A percentile compares a stretch with the other conserved stretches of the same genome.
Evolutionary conservation across 192 early-diverging fungal species (phyloP).

Genomic region (Rhizoclosmatium sp.): DNA sequence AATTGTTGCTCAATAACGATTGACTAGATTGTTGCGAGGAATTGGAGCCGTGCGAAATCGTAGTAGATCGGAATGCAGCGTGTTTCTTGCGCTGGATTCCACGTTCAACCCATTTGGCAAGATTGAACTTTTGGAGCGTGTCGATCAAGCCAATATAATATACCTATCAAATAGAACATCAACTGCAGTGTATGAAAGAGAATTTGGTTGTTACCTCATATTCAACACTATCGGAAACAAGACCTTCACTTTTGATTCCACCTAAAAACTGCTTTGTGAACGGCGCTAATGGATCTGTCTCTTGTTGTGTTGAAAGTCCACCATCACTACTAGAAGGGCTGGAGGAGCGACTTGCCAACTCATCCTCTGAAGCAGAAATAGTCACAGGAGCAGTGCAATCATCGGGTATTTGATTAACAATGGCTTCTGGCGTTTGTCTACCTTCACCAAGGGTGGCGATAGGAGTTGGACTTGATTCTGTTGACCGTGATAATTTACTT

Average conservation of each 20-base stretch:
- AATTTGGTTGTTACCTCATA: constrained; percentile 18
- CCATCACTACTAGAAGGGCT: too few relatives aligned
- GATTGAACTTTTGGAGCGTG: constrained; percentile 53
- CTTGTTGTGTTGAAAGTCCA: too few relatives aligned
- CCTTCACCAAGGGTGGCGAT: too few relatives aligned
- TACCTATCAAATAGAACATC: constrained; percentile 19
- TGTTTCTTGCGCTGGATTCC: constrained; percentile 40
- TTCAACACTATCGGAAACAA: constrained; percentile 14
- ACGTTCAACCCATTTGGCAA: constrained; percentile 52
- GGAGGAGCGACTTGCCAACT: too few relatives aligned
- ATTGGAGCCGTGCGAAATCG: not conserved
- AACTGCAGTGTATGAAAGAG: not conserved
- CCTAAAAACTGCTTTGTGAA: constrained; percentile 11
- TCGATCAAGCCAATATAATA: constrained; percentile 56
- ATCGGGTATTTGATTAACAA: too few relatives aligned
- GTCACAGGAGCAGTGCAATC: too few relatives aligned
- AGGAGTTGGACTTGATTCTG: too few relatives aligned
- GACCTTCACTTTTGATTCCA: constrained; percentile 25
- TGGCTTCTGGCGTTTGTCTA: too few relatives aligned
- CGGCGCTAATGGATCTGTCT: not conserved
- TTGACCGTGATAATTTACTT: too few relatives aligned
- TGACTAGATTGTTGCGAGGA: not conserved
- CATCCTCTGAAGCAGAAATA: too few relatives aligned
- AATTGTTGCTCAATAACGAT: not conserved
- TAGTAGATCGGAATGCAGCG: not conserved